Evolutionary conservation across 2,329 filamentous ascomycete genomes (phyloP).

Genomic region (Monosporascus sp.): DNA sequence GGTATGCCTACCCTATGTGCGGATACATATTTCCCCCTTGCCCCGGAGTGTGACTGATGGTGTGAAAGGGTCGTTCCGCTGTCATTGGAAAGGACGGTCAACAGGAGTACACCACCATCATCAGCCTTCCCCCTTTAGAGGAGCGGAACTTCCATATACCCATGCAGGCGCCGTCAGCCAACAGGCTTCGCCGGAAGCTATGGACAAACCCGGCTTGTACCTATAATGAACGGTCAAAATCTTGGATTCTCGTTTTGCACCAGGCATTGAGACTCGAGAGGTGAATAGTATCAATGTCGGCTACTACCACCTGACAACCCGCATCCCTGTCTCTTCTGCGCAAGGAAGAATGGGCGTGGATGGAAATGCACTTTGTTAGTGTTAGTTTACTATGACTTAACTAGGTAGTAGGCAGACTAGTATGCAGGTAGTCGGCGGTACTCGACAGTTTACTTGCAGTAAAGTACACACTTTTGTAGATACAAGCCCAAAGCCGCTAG

Average conservation of each 20-base stretch:
- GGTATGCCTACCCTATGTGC: background rate
- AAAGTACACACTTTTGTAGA: too few relatives aligned
- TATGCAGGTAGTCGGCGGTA: background rate
- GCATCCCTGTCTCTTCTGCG: background rate
- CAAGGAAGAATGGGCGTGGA: background rate
- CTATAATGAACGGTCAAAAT: constrained; percentile 1
- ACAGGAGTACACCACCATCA: background rate
- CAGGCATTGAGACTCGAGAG: background rate
- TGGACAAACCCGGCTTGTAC: background rate
- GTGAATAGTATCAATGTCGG: background rate
- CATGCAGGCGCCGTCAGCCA: background rate
- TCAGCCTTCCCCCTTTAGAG: background rate
- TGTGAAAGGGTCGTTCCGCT: background rate
- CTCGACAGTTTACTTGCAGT: too few relatives aligned
- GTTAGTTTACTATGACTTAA: too few relatives aligned
- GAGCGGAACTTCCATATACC: background rate
- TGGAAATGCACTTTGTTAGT: too few relatives aligned
- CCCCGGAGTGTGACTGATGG: background rate
- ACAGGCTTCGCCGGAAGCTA: background rate
- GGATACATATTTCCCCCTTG: background rate
- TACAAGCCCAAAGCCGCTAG: too few relatives aligned
- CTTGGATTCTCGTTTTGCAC: background rate
- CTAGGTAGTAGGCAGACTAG: background rate
- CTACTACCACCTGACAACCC: background rate
- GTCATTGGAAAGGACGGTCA: background rate